Base-by-base conservation (phyloP, 352 stramenopile species). In the Phytopythium helicoides region DNA sequence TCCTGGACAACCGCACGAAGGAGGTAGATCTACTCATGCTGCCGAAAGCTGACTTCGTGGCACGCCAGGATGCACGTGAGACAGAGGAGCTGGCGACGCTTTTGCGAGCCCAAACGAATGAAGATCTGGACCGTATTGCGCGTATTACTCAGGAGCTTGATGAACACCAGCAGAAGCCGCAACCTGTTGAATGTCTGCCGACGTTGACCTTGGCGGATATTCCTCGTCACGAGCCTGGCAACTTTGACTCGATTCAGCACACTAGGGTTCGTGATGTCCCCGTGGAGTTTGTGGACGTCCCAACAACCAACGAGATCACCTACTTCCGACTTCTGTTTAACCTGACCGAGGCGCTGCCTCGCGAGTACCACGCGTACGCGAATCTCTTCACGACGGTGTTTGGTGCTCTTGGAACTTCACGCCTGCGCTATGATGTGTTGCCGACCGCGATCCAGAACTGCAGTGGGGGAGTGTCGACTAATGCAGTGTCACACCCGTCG, bases 221-320 rank as follows among this genome's bases (percentile, higher is more conserved):
- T 60, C 78, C 81, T 16, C 45, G 52, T 1, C 52, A 69, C 11
- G 55, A 82, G 45, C 66, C 71, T 50, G 62, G 64, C 28, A 85
- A 87, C 54, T 57, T 70, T 11, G 77, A 92, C 35, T 52, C 65
- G 4, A 77, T 81, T 22, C 62, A 86, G 22, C 58, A 70, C n/a
- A 60, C 55, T 22, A 22, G 5, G 11, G 46, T 52, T 25, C n/a
- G 31, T 28, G 46, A 74, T 22, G 58, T 79, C 12, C 54, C 62
- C 26, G 60, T 72, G 18, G 73, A 92, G 52, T 88, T 87, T 47
- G 76, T 89, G 12, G 55, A 77, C 11, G 76, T 89, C 34, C 75
- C 81, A 23, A 89, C 84, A 23, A 94, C 81, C 11, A 91, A 92
- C 64, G 84, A 90, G 53, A 76, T 94, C 57, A 85, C 81, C 52